phyloP scores from a whole-genome alignment of 2,329 filamentous ascomycete genomes.

The Hypoxylon sp. region DNA sequence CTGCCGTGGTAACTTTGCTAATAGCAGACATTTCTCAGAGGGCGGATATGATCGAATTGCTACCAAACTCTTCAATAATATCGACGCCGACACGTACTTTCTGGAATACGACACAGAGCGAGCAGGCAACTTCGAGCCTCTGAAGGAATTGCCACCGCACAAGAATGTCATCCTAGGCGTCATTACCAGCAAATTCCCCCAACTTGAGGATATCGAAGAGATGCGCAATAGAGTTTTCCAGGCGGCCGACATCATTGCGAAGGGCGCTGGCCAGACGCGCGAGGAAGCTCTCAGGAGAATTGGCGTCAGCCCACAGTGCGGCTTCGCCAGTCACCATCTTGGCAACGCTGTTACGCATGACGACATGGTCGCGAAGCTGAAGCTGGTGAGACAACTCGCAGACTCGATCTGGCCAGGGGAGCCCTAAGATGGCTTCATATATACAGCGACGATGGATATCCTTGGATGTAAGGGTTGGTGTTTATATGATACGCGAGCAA shows the following conservation, averaged over 20 bases:
- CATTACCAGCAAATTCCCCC: constrained; percentile 74
- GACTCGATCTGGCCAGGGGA: constrained; percentile 76
- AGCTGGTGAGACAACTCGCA: constrained; percentile 78
- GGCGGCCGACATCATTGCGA: constrained; percentile 77
- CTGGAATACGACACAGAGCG: constrained; percentile 78
- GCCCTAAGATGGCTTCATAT: constrained; percentile 48
- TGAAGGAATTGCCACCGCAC: constrained; percentile 71
- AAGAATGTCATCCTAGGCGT: constrained; percentile 76
- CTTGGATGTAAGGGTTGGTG: background rate
- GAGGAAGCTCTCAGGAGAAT: constrained; percentile 78
- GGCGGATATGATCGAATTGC: constrained; percentile 78
- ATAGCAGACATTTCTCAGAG: constrained; percentile 76
- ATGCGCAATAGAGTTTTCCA: constrained; percentile 71
- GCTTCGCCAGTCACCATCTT: constrained; percentile 80
- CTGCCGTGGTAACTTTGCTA: constrained; percentile 78
- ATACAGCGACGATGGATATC: background rate
- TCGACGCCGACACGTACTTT: constrained; percentile 77
- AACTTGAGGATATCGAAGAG: constrained; percentile 73
- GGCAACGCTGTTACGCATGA: constrained; percentile 78
- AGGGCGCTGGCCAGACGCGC: constrained; percentile 73
- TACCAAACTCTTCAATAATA: constrained; percentile 73
- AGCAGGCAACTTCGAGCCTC: constrained; percentile 75
- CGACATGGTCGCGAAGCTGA: constrained; percentile 81
- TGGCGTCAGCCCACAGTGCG: constrained; percentile 80
- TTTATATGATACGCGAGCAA: constrained; percentile 8